These are phyloP conservation scores for Pisolithus tinctorius DNA, from an alignment of 768 basidiomycete species.

Conservation along the genomic window DNA sequence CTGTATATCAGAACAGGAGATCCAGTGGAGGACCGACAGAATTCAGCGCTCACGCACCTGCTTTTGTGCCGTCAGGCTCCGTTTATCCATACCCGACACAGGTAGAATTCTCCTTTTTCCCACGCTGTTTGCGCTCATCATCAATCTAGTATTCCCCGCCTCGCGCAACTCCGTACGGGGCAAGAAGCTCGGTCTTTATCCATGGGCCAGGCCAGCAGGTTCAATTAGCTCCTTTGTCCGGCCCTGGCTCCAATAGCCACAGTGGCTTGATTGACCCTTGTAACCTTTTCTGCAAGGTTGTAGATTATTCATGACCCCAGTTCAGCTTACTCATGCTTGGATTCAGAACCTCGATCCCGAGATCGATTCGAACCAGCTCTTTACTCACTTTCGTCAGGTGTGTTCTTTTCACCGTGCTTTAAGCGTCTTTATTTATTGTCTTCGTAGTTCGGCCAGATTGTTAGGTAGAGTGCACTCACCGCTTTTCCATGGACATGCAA, in stretches of 20 bases:
- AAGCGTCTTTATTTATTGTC: conserved; percentile 10
- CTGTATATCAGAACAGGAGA: conserved; percentile 65
- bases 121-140: neutral
- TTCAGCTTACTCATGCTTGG: conserved; percentile 2
- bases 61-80: conserved; percentile 71
- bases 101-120: conserved; percentile 26
- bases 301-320: conserved; percentile 5
- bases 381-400: conserved; percentile 76
- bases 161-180: conserved; percentile 45
- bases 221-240: conserved; percentile 65
- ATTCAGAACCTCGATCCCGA: conserved; percentile 75
- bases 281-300: conserved; percentile 83
- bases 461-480: conserved; percentile 48
- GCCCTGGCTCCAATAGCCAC: conserved; percentile 77
- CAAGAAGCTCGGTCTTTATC: conserved; percentile 46
- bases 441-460: conserved; percentile 77
- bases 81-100: conserved; percentile 60
- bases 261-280: conserved; percentile 88
- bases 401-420: conserved; percentile 1
- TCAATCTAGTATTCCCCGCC: conserved; percentile 59
- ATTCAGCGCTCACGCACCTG: conserved; percentile 66
- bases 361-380: conserved; percentile 81
- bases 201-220: conserved; percentile 91
- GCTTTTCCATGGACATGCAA: neutral
- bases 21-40: conserved; percentile 49